phyloP scores from a whole-genome alignment of 2,329 filamentous ascomycete genomes.

The Blumeria hordei region DNA sequence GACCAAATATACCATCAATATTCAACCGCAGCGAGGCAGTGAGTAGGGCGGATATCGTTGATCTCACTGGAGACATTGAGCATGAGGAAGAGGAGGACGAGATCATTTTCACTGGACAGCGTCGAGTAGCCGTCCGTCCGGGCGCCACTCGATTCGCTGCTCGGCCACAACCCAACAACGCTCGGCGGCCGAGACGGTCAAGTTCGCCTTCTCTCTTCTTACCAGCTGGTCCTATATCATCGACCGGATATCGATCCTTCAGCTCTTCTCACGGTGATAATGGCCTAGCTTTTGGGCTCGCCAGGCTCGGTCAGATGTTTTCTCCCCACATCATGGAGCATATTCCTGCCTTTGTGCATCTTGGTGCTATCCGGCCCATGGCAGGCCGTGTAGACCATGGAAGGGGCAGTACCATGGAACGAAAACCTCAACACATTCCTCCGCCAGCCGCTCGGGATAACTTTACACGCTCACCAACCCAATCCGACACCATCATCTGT shows the following conservation, averaged over 20 bases:
- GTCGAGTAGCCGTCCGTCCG: conserved; percentile 3
- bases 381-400: conserved; percentile 12
- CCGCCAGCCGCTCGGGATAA: conserved; percentile 38
- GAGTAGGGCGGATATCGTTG: conserved; percentile 20
- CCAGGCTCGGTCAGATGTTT: not conserved
- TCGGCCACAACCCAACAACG: conserved; percentile 2
- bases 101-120: conserved; percentile 12
- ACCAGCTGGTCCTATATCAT: not conserved
- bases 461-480: conserved; percentile 54
- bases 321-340: conserved; percentile 3
- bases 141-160: conserved; percentile 3
- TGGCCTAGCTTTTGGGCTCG: not conserved
- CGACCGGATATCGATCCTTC: not conserved
- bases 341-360: conserved; percentile 1
- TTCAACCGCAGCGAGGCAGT: conserved; percentile 12
- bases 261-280: not conserved
- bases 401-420: conserved; percentile 7
- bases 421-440: conserved; percentile 12
- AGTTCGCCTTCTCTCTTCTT: conserved; percentile 3
- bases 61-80: conserved; percentile 20
- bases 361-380: conserved; percentile 7
- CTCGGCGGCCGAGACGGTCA: not conserved
- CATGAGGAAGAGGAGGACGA: conserved; percentile 18
- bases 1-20: conserved; percentile 8
- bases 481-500: conserved; percentile 55